phyloP scores from a whole-genome alignment of 495 filamentous ascomycete species.

The Penicillium bialowiezense region DNA sequence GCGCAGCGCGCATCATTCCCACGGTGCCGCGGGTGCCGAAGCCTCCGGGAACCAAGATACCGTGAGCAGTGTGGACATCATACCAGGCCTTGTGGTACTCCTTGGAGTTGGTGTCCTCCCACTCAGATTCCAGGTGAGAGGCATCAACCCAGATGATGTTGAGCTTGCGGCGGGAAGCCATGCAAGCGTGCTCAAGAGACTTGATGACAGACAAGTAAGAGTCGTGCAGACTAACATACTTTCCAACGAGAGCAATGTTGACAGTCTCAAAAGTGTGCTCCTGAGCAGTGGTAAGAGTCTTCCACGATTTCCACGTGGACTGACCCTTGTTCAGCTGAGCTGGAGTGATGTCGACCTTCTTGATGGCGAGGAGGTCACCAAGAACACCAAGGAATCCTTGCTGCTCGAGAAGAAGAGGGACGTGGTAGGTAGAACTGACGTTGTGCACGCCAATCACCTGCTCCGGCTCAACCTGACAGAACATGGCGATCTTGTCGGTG shows the following conservation, averaged over 20 bases:
- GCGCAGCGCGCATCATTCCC: slow-evolving; percentile 83
- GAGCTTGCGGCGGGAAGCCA: slow-evolving; percentile 79
- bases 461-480: slow-evolving; percentile 75
- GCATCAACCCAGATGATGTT: slow-evolving; percentile 82
- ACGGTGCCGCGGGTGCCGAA: slow-evolving; percentile 80
- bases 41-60: slow-evolving; percentile 63
- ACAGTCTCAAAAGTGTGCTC: slow-evolving; percentile 64
- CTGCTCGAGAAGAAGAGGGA: slow-evolving; percentile 81
- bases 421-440: slow-evolving; percentile 84
- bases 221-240: slow-evolving; percentile 82
- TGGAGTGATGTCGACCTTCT: slow-evolving; percentile 37
- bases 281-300: slow-evolving; percentile 59
- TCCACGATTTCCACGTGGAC: slow-evolving; percentile 72
- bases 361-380: slow-evolving; percentile 27
- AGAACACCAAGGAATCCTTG: slow-evolving; percentile 70
- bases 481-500: slow-evolving; percentile 81
- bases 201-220: slow-evolving; percentile 81
- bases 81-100: slow-evolving; percentile 91
- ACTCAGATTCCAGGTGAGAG: slow-evolving; percentile 70
- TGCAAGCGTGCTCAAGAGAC: slow-evolving; percentile 84
- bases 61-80: slow-evolving; percentile 64
- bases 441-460: slow-evolving; percentile 86
- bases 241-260: slow-evolving; percentile 84
- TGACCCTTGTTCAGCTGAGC: slow-evolving; percentile 43
- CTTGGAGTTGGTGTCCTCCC: slow-evolving; percentile 55